phyloP scores from a whole-genome alignment of 1,139 yeast species.

The Lodderomyces theae region DNA sequence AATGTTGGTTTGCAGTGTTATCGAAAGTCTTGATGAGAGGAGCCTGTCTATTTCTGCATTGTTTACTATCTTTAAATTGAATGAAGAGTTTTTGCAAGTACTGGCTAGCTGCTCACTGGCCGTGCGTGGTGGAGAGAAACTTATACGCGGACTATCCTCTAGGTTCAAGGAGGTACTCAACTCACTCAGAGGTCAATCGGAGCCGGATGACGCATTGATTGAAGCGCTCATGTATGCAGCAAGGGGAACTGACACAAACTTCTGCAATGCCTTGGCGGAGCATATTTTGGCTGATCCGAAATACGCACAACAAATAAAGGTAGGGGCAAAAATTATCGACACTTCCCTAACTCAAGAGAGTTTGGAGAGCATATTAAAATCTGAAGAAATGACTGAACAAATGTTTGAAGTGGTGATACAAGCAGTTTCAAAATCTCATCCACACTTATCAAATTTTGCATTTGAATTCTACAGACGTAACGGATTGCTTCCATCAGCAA shows the following conservation, averaged over 20 bases:
- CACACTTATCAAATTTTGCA: neutral
- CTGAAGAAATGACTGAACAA: neutral
- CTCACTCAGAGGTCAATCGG: conserved; percentile 16
- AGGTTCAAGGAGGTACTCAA: conserved; percentile 16
- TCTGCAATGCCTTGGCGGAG: conserved; percentile 16
- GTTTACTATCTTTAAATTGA: conserved; percentile 21
- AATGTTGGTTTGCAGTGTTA: conserved; percentile 14
- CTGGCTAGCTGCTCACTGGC: conserved; percentile 14
- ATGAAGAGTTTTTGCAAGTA: conserved; percentile 25
- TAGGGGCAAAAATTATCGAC: neutral
- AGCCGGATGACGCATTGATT: conserved; percentile 23
- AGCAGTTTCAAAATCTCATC: neutral
- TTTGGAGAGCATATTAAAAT: conserved; percentile 1
- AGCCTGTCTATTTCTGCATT: conserved; percentile 13
- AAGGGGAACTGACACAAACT: conserved; percentile 5
- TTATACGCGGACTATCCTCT: conserved; percentile 12
- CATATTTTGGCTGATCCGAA: conserved; percentile 14
- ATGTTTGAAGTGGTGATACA: conserved; percentile 3
- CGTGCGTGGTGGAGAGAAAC: conserved; percentile 6
- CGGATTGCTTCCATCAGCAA: conserved; percentile 2
- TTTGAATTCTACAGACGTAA: neutral
- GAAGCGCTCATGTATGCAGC: conserved; percentile 19
- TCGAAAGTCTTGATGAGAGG: conserved; percentile 12
- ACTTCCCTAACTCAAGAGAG: neutral
- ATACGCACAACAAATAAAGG: neutral